Conservation (phyloP, 2,329 filamentous ascomycete species). For the Fusarium fujikuroi region DNA sequence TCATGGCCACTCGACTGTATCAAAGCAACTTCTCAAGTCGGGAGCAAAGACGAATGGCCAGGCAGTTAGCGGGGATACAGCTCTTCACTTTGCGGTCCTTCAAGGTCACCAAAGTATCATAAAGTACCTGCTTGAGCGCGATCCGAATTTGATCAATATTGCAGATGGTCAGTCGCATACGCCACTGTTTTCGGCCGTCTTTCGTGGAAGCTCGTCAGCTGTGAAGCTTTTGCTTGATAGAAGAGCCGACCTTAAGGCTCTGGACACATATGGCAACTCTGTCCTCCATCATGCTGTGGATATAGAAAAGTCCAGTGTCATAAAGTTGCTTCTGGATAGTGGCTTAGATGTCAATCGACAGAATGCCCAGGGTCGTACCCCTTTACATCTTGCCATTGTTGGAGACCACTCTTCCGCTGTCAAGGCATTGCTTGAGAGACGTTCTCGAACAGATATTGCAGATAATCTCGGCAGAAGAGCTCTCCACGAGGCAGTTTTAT, state of each 20-base stretch:
- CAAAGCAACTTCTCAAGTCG: slow-evolving; percentile 3
- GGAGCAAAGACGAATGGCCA: not conserved
- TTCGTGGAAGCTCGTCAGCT: not conserved
- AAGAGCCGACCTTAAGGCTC: not conserved
- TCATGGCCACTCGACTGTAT: not conserved
- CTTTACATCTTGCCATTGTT: not conserved
- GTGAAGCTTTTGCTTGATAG: slow-evolving; percentile 4
- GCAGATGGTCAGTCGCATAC: not conserved
- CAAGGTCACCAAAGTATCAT: not conserved
- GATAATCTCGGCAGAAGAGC: not conserved
- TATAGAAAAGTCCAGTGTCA: not conserved
- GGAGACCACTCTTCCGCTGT: not conserved
- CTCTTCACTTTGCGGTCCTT: not conserved
- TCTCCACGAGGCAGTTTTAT: not conserved
- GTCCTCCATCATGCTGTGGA: not conserved
- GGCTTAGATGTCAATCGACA: not conserved
- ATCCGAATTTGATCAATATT: not conserved
- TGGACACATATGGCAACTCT: not conserved
- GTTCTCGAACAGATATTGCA: not conserved
- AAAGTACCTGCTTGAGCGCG: not conserved
- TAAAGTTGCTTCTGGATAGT: not conserved
- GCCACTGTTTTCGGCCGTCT: not conserved
- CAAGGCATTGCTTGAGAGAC: not conserved
- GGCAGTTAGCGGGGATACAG: not conserved
- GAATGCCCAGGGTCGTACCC: not conserved